Base-by-base conservation (phyloP, 108 stramenopile species). In the Schizochytrium sp. region DNA sequence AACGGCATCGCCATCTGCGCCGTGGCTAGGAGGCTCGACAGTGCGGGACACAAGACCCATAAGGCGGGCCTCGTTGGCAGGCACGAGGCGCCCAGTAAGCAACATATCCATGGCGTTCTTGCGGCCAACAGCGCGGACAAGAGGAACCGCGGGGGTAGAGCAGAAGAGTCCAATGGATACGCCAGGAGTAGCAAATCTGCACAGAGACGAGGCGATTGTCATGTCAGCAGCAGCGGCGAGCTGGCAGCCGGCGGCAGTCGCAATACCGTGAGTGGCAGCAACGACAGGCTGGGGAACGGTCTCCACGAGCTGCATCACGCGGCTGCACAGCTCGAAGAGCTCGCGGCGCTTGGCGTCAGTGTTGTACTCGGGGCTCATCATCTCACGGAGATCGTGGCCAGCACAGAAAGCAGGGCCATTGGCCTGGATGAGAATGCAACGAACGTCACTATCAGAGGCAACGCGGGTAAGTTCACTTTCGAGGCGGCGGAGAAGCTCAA, bases 31-130 rank as follows among this genome's bases (percentile, higher is more conserved):
- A 7, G 76, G 76, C 47, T 83, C 76, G 4, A 94, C 91, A 13
- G 92, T 90, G 46, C 88, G 87, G 12, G 92, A 94, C 38, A 95
- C 83, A 44, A 95, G 90, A 0, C 94, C 95, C 87, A 91, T 92
- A 47, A 87, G 38, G 42, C 90, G 58, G 28, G 96, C 96, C 19
- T 95, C 91, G 42, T 91, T 47, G 17, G 96, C 94, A 4, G 93
- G 89, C 50, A 96, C 94, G 8, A 92, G 56, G 4, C 93, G 88
- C 13, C 95, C 96, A 4, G 96, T 96, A 28, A 95, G 61, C 61
- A 96, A 89, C 96, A 96, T 96, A 46, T 95, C 94, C 92, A 96
- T 91, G n/a, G 95, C 94, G 38, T 91, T 93, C 88, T 96, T 96
- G 46, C 72, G 73, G 47, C 88, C 88, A 28, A 96, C 58, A 49